These are phyloP conservation scores for Pezicula radicicola DNA, from an alignment of 2,329 filamentous ascomycete species.

Conservation along the genomic window DNA sequence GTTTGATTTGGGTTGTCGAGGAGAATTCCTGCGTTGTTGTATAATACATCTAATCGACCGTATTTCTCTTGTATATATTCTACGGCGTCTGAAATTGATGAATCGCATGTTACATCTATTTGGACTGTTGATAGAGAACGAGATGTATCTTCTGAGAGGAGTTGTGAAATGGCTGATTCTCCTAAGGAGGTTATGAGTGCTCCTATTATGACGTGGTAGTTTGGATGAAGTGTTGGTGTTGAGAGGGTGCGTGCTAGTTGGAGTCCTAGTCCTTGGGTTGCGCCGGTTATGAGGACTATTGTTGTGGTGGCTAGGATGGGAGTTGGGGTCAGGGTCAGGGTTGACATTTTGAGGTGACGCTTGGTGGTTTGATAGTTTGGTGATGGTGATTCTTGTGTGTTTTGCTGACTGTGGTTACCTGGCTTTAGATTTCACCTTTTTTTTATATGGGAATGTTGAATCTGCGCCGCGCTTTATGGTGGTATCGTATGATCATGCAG, in stretches of 20 bases:
- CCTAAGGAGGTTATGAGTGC: slow-evolving; percentile 30
- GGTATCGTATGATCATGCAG: no score
- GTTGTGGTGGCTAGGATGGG: not conserved
- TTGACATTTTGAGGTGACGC: no score
- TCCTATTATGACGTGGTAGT: slow-evolving; percentile 35
- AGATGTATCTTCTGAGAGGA: slow-evolving; percentile 24
- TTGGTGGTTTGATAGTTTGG: no score
- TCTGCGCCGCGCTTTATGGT: no score
- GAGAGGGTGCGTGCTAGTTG: slow-evolving; percentile 35
- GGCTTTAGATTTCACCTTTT: not conserved
- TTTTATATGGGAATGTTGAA: not conserved
- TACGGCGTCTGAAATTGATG: slow-evolving; percentile 35
- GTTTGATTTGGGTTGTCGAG: slow-evolving; percentile 6
- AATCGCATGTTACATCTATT: slow-evolving; percentile 40
- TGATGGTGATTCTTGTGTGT: no score
- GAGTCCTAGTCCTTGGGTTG: slow-evolving; percentile 39
- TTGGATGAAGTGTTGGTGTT: slow-evolving; percentile 27
- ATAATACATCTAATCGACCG: slow-evolving; percentile 4
- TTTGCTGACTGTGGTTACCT: no score
- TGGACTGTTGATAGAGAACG: slow-evolving; percentile 31
- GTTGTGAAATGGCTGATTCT: slow-evolving; percentile 29
- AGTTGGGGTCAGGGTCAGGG: no score
- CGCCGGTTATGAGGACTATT: slow-evolving; percentile 34
- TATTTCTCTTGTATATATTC: slow-evolving; percentile 16
- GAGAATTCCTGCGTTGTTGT: slow-evolving; percentile 12